phyloP scores from a whole-genome alignment of 2,329 filamentous ascomycete genomes.

The Phaeosphaeriaceae sp. region DNA sequence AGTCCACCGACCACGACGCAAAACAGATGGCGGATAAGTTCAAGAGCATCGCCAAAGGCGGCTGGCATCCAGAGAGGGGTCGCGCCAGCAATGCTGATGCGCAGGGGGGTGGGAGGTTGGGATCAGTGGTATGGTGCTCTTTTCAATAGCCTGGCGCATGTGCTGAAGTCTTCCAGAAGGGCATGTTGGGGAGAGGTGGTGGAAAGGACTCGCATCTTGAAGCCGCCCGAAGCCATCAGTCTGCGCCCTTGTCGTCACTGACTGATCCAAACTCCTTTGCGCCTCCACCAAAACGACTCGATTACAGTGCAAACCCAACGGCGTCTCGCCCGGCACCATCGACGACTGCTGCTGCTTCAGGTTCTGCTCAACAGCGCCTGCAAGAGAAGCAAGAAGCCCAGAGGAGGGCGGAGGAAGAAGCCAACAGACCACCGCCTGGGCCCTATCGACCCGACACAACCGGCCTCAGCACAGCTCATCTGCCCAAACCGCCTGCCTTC shows the following conservation, averaged over 20 bases:
- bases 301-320: conserved; percentile 56
- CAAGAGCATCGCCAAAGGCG: conserved; percentile 54
- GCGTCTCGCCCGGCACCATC: conserved; percentile 42
- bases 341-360: conserved; percentile 50
- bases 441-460: conserved; percentile 75
- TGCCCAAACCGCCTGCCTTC: conserved; percentile 74
- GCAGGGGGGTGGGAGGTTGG: conserved; percentile 57
- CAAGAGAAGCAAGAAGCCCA: conserved; percentile 46
- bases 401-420: conserved; percentile 45
- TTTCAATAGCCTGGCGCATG: not conserved
- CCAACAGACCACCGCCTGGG: conserved; percentile 58
- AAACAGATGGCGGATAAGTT: conserved; percentile 42
- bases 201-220: conserved; percentile 54
- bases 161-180: conserved; percentile 52
- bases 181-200: conserved; percentile 57
- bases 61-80: conserved; percentile 54
- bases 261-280: conserved; percentile 80
- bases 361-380: conserved; percentile 44
- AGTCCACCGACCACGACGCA: conserved; percentile 6
- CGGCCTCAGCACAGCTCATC: conserved; percentile 70
- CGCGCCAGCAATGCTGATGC: conserved; percentile 16
- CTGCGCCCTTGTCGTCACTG: conserved; percentile 71
- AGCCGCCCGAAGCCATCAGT: conserved; percentile 56
- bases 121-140: conserved; percentile 62
- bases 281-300: conserved; percentile 74